These are phyloP conservation scores for Corylus heterophylla DNA, from an alignment of 306 rosid genomes.

Conservation along the genomic window DNA sequence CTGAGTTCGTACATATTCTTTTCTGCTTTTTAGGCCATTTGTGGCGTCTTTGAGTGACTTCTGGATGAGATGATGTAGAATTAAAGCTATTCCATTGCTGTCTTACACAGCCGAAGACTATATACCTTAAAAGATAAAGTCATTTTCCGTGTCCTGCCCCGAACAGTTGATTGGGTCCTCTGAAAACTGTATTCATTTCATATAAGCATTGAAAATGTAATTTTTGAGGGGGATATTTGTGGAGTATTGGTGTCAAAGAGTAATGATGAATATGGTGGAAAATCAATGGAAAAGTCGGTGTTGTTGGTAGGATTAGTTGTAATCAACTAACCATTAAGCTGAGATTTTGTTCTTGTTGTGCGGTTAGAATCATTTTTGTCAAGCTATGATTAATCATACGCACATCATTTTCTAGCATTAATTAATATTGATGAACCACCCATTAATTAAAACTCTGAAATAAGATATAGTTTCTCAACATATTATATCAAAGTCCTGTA, in stretches of 20 bases:
- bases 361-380: slow-evolving; percentile 33
- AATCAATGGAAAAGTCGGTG: slow-evolving; percentile 5
- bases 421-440: too few relatives aligned
- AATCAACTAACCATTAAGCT: slow-evolving; percentile 31
- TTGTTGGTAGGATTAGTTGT: slow-evolving; percentile 37
- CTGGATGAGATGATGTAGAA: background rate
- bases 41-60: background rate
- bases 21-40: background rate
- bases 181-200: too few relatives aligned
- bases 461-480: too few relatives aligned
- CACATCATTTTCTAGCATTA: slow-evolving; percentile 1
- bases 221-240: slow-evolving; percentile 6
- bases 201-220: background rate
- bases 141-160: background rate
- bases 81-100: background rate
- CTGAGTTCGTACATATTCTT: background rate
- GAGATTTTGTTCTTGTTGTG: slow-evolving; percentile 16
- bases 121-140: background rate
- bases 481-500: too few relatives aligned
- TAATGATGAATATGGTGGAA: slow-evolving; percentile 17
- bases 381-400: slow-evolving; percentile 30
- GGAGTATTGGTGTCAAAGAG: slow-evolving; percentile 13
- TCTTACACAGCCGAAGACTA: background rate
- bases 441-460: too few relatives aligned
- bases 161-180: background rate